Conservation (phyloP, 805 yeast species). For the Hanseniaspora vineae region DNA sequence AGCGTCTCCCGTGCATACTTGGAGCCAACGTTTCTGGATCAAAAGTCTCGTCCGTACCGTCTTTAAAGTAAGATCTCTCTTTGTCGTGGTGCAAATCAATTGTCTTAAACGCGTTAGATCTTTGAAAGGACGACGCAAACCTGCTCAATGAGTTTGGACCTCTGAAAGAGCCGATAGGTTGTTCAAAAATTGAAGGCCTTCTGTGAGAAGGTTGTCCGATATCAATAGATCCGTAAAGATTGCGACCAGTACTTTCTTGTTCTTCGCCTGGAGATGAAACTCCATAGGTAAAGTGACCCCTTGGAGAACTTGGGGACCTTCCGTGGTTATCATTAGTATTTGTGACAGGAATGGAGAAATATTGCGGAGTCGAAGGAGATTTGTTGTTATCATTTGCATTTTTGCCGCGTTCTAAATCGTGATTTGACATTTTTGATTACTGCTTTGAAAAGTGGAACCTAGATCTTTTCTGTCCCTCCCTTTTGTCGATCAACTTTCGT, state of each 20-base stretch:
- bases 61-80: slow-evolving; percentile 50
- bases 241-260: not conserved
- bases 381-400: not conserved
- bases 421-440: not conserved
- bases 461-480: not conserved
- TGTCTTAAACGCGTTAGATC: slow-evolving; percentile 66
- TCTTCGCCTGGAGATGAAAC: not conserved
- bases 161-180: slow-evolving; percentile 45
- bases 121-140: slow-evolving; percentile 64
- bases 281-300: not conserved
- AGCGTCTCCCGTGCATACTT: slow-evolving; percentile 45
- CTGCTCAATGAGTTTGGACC: slow-evolving; percentile 60
- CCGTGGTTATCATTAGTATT: not conserved
- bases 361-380: slow-evolving; percentile 8
- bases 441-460: not conserved
- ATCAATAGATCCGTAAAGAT: not conserved
- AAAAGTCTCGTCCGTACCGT: slow-evolving; percentile 43
- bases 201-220: slow-evolving; percentile 10
- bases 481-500: no score
- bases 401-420: not conserved
- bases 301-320: not conserved
- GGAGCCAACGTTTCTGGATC: slow-evolving; percentile 64
- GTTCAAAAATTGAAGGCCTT: slow-evolving; percentile 28
- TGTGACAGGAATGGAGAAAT: slow-evolving; percentile 20
- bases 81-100: slow-evolving; percentile 29